A percentile compares a stretch with the other conserved stretches of the same genome.
Evolutionary conservation across 495 filamentous ascomycete species (phyloP).

Genomic region (Penicillium odoratum): DNA sequence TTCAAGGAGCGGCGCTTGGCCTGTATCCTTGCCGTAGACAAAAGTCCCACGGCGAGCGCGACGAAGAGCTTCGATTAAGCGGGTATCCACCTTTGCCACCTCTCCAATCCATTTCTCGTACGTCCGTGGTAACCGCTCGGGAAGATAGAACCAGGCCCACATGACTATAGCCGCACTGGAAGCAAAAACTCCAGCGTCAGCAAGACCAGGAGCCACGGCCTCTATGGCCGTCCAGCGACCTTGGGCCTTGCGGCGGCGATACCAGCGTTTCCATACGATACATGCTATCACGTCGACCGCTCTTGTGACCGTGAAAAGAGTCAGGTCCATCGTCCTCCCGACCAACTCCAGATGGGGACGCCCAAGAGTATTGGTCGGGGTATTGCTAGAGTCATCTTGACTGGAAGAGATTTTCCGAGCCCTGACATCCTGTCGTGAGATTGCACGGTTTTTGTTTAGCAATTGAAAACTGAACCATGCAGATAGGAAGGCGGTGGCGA

Average conservation of each 20-base stretch:
- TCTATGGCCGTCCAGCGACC: conserved; percentile 55
- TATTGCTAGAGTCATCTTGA: conserved; percentile 39
- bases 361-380: conserved; percentile 24
- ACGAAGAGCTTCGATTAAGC: conserved; percentile 73
- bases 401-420: conserved; percentile 6
- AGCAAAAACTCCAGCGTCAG: conserved; percentile 75
- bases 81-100: conserved; percentile 74
- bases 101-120: conserved; percentile 87
- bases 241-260: conserved; percentile 26
- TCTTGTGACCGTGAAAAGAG: conserved; percentile 73
- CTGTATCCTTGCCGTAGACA: conserved; percentile 76
- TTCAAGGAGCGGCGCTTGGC: conserved; percentile 67
- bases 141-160: conserved; percentile 86
- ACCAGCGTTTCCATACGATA: conserved; percentile 60
- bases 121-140: conserved; percentile 64
- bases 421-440: conserved; percentile 16
- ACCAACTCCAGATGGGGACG: conserved; percentile 44
- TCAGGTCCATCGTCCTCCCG: conserved; percentile 83
- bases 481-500: conserved; percentile 44
- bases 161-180: conserved; percentile 78
- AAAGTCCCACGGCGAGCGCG: conserved; percentile 62
- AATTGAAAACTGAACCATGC: conserved; percentile 49
- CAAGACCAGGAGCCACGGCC: conserved; percentile 48
- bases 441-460: conserved; percentile 41
- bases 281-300: conserved; percentile 73